Evolutionary conservation across 208 protist genomes (phyloP).

Genomic region (Trichomonas vaginalis): DNA sequence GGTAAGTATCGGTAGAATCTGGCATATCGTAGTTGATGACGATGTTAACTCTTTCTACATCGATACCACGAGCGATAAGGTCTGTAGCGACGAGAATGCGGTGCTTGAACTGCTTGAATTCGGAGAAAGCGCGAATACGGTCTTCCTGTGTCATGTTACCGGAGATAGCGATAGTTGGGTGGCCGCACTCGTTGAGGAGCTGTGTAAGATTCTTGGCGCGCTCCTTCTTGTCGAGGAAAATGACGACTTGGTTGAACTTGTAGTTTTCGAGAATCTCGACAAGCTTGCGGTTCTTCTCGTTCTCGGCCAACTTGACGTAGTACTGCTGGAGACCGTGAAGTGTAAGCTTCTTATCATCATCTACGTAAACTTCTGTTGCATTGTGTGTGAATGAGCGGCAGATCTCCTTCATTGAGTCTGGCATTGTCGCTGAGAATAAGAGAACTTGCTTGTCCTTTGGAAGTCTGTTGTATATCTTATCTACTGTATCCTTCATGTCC

Average conservation of each 20-base stretch:
- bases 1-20: conserved; percentile 75
- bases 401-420: conserved; percentile 67
- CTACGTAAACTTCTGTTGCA: conserved; percentile 84
- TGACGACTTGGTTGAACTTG: conserved; percentile 99
- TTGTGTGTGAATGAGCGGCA: conserved; percentile 90
- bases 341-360: conserved; percentile 89
- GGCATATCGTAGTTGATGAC: conserved; percentile 99
- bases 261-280: conserved; percentile 88
- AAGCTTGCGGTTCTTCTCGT: conserved; percentile 86
- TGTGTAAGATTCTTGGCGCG: conserved; percentile 73
- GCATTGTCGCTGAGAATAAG: conserved; percentile 98
- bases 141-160: conserved; percentile 72
- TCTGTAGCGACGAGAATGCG: conserved; percentile 96
- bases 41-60: conserved; percentile 97
- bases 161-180: conserved; percentile 84
- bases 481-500: conserved; percentile 79
- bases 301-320: conserved; percentile 82
- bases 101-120: conserved; percentile 90
- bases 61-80: conserved; percentile 95
- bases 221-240: conserved; percentile 84
- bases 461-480: conserved; percentile 83
- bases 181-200: conserved; percentile 74
- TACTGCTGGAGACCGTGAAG: conserved; percentile 95
- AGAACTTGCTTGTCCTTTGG: conserved; percentile 91
- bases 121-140: conserved; percentile 41